Evolutionary conservation across 768 basidiomycete genomes (phyloP).

Genomic region (Tylopilus felleus): DNA sequence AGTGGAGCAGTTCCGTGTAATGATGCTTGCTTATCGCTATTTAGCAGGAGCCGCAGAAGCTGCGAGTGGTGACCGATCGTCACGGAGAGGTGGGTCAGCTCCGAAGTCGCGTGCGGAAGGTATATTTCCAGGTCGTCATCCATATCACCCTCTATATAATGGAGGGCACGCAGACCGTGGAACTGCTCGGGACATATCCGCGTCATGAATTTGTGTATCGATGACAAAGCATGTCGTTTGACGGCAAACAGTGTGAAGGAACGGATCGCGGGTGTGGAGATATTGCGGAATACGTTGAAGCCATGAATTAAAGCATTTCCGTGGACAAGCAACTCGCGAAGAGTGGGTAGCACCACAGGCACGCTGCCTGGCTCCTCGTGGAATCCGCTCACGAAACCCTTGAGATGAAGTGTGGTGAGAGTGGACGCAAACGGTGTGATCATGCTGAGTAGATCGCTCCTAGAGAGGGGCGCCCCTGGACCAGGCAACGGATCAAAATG

Average conservation of each 20-base stretch:
- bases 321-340: constrained; percentile 29
- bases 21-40: constrained; percentile 34
- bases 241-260: constrained; percentile 25
- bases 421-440: constrained; percentile 26
- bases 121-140: constrained; percentile 36
- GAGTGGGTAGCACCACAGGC: constrained; percentile 29
- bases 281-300: constrained; percentile 35
- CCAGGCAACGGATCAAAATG: constrained; percentile 36
- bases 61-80: constrained; percentile 32
- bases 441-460: constrained; percentile 28
- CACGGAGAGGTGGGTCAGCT: constrained; percentile 33
- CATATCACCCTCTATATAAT: constrained; percentile 35
- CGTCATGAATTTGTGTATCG: constrained; percentile 36
- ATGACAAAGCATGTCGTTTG: constrained; percentile 28
- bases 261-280: constrained; percentile 30
- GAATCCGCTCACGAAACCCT: constrained; percentile 31
- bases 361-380: constrained; percentile 33
- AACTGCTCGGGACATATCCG: constrained; percentile 35
- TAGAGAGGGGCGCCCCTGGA: constrained; percentile 26
- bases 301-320: constrained; percentile 32
- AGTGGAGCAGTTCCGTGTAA: constrained; percentile 30
- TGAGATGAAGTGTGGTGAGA: constrained; percentile 31
- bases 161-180: constrained; percentile 29
- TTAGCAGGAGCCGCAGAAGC: constrained; percentile 31
- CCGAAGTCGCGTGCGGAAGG: constrained; percentile 32